Evolutionary conservation across 805 yeast species (phyloP), one percentile per base, ranked within the genome.

Genomic region (Dipodascus albidus): DNA sequence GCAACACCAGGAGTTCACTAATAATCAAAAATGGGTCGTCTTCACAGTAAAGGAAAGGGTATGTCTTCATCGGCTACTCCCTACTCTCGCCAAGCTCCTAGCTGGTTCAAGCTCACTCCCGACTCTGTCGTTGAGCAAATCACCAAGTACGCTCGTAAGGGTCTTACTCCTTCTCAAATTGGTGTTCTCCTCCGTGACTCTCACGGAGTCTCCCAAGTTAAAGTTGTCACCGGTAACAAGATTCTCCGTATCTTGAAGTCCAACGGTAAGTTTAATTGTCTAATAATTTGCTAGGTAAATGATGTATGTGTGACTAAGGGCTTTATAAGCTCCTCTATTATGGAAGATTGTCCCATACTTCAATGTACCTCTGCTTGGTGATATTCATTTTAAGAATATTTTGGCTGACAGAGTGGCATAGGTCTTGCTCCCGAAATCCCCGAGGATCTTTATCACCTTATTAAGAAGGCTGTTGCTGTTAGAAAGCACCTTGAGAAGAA

Each of bases 1-100:
- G n/a, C n/a, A n/a, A n/a, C n/a, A n/a, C n/a, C n/a, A n/a, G n/a
- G n/a, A n/a, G 44, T 38, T 38, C 44, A 38, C 20, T 17, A 38
- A 38, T 38, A 4, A 38, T 70, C 77, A 82, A 86, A 80, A 75
- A 91, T 91, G 99, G 99, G 96, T 90, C 96, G 99, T 81, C 83
- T 91, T 90, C 98, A 91, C 88, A 86, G 96, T 79, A 79, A 86
- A 95, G 99, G 99, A 79, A 93, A 93, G 80, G 99, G 99, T 80
- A 95, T 93, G 73, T 88, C 97, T 70, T 84, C 96, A 70, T 89
- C 98, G 74, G 96, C 99, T 73, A 80, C 89, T 76, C 99, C 99
- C 76, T 93, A 93, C 84, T 90, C 98, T 69, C 91, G 99, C 81
- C 84, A 84, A 78, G 82, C 95, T 75, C 99, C 98, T 75, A 80